Evolutionary conservation across 495 filamentous ascomycete genomes (phyloP), one percentile per base, ranked within the genome.

Genomic region (Neohortaea acidophila): DNA sequence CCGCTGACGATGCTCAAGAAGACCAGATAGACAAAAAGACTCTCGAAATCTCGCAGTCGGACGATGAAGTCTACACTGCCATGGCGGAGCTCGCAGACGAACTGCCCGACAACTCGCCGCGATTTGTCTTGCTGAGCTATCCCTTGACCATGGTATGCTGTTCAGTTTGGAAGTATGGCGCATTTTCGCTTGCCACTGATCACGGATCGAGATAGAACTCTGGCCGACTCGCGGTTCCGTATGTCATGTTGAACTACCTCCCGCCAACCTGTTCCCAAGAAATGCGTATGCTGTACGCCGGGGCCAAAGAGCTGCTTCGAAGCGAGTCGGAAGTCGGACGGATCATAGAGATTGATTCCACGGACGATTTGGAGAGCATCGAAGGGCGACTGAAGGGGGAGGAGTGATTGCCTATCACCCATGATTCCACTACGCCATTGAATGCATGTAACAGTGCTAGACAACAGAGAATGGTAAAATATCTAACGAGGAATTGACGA

Each of bases 241-340:
- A 96, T 57, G 84, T 94, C 28, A 72, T 97, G 54, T 62, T 97
- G 25, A 93, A 85, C 63, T 94, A 86, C 59, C 70, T 94, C 33
- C 89, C 89, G 13, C 77, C 72, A 31, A 93, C 86, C 31, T 85
- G 81, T 62, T 92, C 89, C 57, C 69, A 64, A 43, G 78, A 79
- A 44, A 58, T 77, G 53, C 75, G 81, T 35, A 96, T 94, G 89
- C 68, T 84, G 62, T 97, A 97, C 60, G 89, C 89, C 13, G 76
- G 84, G 14, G 87, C 87, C 18, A 92, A 91, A 57, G 87, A 97
- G 62, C 60, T 94, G 59, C 82, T 97, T 74, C 75, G 86, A 46
- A 91, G 78, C 51, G 84, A 81, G 37, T 79, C 81, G 8, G 84
- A 93, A 61, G 82, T 83, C 20, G 77, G 77, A 21, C 73, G 70